Conservation (phyloP, 768 basidiomycete genomes). For the Lentinula detonsa region DNA sequence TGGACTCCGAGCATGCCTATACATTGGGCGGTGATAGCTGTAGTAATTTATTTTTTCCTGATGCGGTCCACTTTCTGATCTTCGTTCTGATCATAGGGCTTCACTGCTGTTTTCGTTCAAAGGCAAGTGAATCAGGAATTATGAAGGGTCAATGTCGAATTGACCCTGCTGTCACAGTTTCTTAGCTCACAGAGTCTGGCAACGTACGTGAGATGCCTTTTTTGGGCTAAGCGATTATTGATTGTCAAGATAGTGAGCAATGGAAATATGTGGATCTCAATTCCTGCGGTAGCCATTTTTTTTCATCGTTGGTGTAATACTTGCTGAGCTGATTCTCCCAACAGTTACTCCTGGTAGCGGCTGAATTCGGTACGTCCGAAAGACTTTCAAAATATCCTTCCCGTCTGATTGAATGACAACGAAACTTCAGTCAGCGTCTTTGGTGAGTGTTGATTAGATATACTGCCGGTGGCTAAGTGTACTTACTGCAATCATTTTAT, state of each 20-base stretch:
- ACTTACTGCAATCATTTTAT: neutral
- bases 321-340: neutral
- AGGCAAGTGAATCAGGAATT: conserved; percentile 19
- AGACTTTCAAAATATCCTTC: neutral
- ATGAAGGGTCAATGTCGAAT: neutral
- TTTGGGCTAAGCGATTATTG: neutral
- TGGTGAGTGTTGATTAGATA: neutral
- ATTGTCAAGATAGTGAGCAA: conserved; percentile 31
- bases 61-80: neutral
- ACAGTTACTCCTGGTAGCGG: conserved; percentile 26
- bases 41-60: too few species aligned
- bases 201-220: conserved; percentile 22
- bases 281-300: conserved; percentile 22
- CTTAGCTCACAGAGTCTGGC: conserved; percentile 27
- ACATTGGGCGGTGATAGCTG: too few species aligned
- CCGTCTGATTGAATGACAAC: neutral
- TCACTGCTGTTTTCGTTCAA: conserved; percentile 45
- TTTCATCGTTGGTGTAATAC: too few species aligned
- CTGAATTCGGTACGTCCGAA: conserved; percentile 31
- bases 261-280: conserved; percentile 24
- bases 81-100: conserved; percentile 21
- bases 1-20: too few species aligned
- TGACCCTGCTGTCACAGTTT: neutral
- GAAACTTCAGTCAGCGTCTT: conserved; percentile 19
- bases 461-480: neutral